Base-by-base conservation (phyloP, 768 basidiomycete species). In the Lentinula boryana region DNA sequence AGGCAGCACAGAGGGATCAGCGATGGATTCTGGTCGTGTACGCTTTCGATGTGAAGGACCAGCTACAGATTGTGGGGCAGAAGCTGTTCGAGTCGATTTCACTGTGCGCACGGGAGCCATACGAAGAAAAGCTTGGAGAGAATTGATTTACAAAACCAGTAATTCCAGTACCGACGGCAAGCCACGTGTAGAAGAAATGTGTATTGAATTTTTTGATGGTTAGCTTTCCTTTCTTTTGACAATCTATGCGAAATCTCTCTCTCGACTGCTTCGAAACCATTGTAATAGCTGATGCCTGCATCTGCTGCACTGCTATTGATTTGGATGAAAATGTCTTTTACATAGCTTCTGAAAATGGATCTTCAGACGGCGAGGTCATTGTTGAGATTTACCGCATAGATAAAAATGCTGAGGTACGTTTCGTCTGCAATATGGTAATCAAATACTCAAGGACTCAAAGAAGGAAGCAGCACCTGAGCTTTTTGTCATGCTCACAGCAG, bases 251-350 rank as follows among this genome's bases (percentile, higher is more conserved):
- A 64, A 87, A 86, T 71, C 76, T 87, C 50, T 75, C 79, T 4
- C 71, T 84, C 41, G 73, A 75, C 21, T 68, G 80, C 1, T 65
- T 65, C 41, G 60, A 65, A 7, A 49, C 60, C n/a, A 67, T 67
- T 16, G 56, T 57, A 46, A 63, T 79, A 50, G 38, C 21, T 33
- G 43, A 73, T 32, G 65, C 73, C 7, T 72, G 74, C 43, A 68
- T 87, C 48, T 73, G 78, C 9, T 75, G 80, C 3, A 76, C 80
- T 12, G 76, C 84, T 1, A 71, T 87, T 64, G 87, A 91, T 73
- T 72, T 85, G 33, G 88, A 91, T 70, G 82, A 86, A 67, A 78
- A 83, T 66, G 72, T 75, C 1, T 67, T 84, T 44, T 89, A 85
- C 69, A 77, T 78, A n/a, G 77, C 81, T 12, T 82, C 84, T 1